phyloP scores from a whole-genome alignment of 352 stramenopile species.

The Phytophthora pistaciae region DNA sequence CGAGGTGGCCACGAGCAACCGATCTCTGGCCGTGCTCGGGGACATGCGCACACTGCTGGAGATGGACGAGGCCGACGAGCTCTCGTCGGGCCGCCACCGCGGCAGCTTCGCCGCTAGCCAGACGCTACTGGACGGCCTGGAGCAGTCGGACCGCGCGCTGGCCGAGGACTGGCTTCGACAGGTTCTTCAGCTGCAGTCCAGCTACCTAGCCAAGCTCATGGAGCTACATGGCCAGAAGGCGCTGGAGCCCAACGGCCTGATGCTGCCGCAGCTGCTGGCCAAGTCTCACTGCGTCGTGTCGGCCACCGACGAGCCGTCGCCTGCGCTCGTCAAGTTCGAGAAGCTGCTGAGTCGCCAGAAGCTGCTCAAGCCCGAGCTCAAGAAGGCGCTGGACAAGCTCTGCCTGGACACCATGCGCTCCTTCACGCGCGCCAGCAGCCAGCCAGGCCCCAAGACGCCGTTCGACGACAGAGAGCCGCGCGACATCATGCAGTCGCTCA shows the following conservation, averaged over 20 bases:
- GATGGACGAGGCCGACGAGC: slow-evolving; percentile 41
- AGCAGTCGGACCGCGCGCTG: slow-evolving; percentile 66
- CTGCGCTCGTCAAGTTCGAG: slow-evolving; percentile 69
- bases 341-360: slow-evolving; percentile 71
- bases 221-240: slow-evolving; percentile 61
- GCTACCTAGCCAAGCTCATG: slow-evolving; percentile 63
- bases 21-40: slow-evolving; percentile 64
- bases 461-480: slow-evolving; percentile 62
- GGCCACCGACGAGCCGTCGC: slow-evolving; percentile 46
- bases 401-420: slow-evolving; percentile 71
- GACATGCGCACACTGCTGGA: slow-evolving; percentile 64
- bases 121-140: slow-evolving; percentile 53
- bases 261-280: slow-evolving; percentile 52
- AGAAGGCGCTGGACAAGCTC: slow-evolving; percentile 71
- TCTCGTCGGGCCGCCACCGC: slow-evolving; percentile 13
- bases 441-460: slow-evolving; percentile 33
- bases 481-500: slow-evolving; percentile 78
- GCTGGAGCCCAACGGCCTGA: slow-evolving; percentile 27
- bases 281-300: slow-evolving; percentile 32
- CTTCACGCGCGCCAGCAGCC: slow-evolving; percentile 45
- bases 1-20: slow-evolving; percentile 67
- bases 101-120: slow-evolving; percentile 48
- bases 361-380: slow-evolving; percentile 66
- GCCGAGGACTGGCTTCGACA: slow-evolving; percentile 64
- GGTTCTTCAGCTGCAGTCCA: slow-evolving; percentile 64